These are phyloP conservation scores for Mucor sp. DNA, from an alignment of 371 early-diverging fungal species.

Conservation along the genomic window DNA sequence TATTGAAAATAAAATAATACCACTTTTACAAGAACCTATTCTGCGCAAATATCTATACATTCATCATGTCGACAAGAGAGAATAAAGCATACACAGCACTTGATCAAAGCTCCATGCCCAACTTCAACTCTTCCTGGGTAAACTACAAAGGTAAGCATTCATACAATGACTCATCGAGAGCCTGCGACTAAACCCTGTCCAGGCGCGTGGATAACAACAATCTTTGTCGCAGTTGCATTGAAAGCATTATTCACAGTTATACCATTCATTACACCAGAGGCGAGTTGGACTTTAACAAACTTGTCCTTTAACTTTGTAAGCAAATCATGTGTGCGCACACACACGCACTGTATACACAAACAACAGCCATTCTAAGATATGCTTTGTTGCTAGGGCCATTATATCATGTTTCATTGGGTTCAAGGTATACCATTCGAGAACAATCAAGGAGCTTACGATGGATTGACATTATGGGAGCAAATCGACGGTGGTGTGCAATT, in stretches of 20 bases:
- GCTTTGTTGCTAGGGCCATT: slow-evolving; percentile 68
- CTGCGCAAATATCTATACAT: background rate
- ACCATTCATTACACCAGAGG: slow-evolving; percentile 88
- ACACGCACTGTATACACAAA: background rate
- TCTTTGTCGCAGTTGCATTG: slow-evolving; percentile 77
- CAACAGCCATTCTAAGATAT: background rate
- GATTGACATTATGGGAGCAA: slow-evolving; percentile 97
- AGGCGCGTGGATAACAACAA: slow-evolving; percentile 93
- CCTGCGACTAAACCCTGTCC: background rate
- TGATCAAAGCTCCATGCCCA: slow-evolving; percentile 67
- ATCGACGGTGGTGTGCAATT: slow-evolving; percentile 95
- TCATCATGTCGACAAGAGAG: slow-evolving; percentile 13
- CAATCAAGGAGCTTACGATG: slow-evolving; percentile 91
- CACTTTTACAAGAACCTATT: background rate
- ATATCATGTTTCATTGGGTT: slow-evolving; percentile 94
- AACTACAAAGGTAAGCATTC: slow-evolving; percentile 61
- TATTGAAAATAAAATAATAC: background rate
- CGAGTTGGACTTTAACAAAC: slow-evolving; percentile 96
- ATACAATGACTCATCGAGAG: background rate
- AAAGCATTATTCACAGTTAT: slow-evolving; percentile 85
- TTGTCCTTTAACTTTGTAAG: slow-evolving; percentile 87
- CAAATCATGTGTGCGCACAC: slow-evolving; percentile 3
- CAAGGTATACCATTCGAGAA: slow-evolving; percentile 94
- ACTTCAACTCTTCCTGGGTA: slow-evolving; percentile 73
- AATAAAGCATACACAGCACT: slow-evolving; percentile 37